These are phyloP conservation scores for Luffa aegyptiaca DNA, from an alignment of 306 rosid genomes.

Conservation along the genomic window DNA sequence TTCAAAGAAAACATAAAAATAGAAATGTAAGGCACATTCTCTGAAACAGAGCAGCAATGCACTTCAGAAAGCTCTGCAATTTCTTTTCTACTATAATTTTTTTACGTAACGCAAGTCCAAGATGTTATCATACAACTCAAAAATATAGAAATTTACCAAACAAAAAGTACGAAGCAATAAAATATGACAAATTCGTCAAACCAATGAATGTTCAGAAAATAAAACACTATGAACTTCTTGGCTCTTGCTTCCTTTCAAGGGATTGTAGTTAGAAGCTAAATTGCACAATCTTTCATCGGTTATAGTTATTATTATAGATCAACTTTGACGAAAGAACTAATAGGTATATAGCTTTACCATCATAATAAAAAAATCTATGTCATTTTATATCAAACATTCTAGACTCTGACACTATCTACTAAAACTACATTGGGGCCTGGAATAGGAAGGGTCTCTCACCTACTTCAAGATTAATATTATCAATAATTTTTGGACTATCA, in stretches of 20 bases:
- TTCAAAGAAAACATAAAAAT: background rate
- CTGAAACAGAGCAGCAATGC: background rate
- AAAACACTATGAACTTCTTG: background rate
- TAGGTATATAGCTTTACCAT: background rate
- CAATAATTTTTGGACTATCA: background rate
- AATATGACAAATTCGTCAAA: background rate
- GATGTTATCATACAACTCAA: background rate
- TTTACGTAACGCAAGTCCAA: background rate
- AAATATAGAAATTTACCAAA: background rate
- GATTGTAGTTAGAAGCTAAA: background rate
- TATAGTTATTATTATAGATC: background rate
- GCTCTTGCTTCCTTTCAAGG: background rate
- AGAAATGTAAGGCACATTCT: background rate
- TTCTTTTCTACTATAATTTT: background rate
- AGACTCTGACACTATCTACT: background rate
- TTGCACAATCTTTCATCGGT: background rate
- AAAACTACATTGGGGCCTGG: background rate
- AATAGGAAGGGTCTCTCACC: background rate
- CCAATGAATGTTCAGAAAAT: background rate
- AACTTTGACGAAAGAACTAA: background rate
- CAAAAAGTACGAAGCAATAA: background rate
- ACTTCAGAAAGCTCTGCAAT: background rate
- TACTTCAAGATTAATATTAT: too few relatives aligned
- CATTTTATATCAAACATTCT: background rate
- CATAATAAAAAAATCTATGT: background rate